These are phyloP conservation scores for Anthoceros angustus DNA, from an alignment of 225 moss, liverwort and hornwort genomes.

Conservation along the genomic window DNA sequence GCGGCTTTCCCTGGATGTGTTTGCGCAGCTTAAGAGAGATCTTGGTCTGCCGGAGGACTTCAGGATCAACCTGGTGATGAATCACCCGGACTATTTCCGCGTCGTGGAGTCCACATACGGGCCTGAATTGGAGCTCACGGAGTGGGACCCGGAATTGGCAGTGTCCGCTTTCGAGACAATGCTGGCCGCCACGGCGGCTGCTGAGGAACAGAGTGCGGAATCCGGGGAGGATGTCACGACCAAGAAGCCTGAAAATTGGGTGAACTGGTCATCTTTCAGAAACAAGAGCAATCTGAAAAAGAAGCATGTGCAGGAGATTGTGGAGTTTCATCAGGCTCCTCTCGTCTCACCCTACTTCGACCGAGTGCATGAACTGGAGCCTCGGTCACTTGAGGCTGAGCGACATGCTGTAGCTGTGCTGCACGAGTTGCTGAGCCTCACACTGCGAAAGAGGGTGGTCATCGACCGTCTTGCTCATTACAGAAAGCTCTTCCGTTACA, in stretches of 20 bases:
- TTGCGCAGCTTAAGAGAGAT: constrained; percentile 1
- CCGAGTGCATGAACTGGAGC: constrained; percentile 19
- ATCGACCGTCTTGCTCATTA: constrained; percentile 20
- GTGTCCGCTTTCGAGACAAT: neutral
- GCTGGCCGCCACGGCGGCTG: neutral
- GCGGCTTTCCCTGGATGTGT: neutral
- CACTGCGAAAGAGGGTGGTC: constrained; percentile 23
- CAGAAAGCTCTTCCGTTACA: constrained; percentile 7
- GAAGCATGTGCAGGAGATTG: neutral
- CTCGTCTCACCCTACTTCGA: constrained; percentile 32
- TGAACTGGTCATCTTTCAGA: constrained; percentile 1
- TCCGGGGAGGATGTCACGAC: neutral
- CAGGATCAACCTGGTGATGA: neutral
- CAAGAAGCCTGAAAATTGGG: neutral
- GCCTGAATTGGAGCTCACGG: constrained; percentile 4
- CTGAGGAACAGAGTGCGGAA: neutral
- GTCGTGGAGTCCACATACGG: neutral
- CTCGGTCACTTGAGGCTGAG: constrained; percentile 24
- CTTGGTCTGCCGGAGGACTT: neutral
- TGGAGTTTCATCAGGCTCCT: constrained; percentile 28
- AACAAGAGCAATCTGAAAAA: neutral
- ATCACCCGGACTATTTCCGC: neutral
- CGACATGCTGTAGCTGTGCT: constrained; percentile 41
- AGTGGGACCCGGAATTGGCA: neutral
- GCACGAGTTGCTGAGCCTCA: constrained; percentile 44